Evolutionary conservation across 2,329 filamentous ascomycete genomes (phyloP), one percentile per base, ranked within the genome.

Genomic region (Alternaria alternata): DNA sequence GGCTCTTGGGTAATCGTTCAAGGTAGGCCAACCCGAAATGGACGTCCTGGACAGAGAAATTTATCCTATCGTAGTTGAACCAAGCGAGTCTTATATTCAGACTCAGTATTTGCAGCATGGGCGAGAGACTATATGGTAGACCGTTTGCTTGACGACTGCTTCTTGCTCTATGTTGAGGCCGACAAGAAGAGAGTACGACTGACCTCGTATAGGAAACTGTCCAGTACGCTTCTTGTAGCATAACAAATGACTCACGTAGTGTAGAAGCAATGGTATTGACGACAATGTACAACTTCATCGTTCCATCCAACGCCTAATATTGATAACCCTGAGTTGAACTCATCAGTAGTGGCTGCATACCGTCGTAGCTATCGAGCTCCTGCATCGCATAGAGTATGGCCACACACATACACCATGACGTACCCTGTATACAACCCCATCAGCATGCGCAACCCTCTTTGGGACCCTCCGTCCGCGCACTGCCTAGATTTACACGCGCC

Each of bases 391-490:
- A 5, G 22, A 18, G 20, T 36, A 49, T 24, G 34, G 14, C 20
- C 32, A 26, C 46, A 18, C 32, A 41, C 38, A 20, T 26, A 26
- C 9, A 22, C 38, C 30, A 49, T 11, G n/a, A 4, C 11, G 20
- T 22, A 44, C 5, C 16, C 20, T 20, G 16, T 36, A 20, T 16
- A 28, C 46, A 20, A 41, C 41, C 22, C 42, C 55, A 30, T 74
- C 60, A 98, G 82, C 94, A 98, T 74, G 93, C 94, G 80, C 94
- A 98, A 44, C 91, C 90, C 75, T 97, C 93, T 83, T 96, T 96
- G 49, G 91, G 87, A n/a, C 88, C 89, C 67, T 87, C 86, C 64
- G 92, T 75, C 71, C 88, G 85, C 48, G 89, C 87, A 52, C 90
- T 91, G 51, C 88, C 90, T 71, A 97, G 82, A 79, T 95, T 96